Percentiles rank a stretch among this genome's conserved stretches.
Evolutionary conservation across 1,284 basidiomycete species (phyloP).

Genomic region (Apiotrichum porosum): DNA sequence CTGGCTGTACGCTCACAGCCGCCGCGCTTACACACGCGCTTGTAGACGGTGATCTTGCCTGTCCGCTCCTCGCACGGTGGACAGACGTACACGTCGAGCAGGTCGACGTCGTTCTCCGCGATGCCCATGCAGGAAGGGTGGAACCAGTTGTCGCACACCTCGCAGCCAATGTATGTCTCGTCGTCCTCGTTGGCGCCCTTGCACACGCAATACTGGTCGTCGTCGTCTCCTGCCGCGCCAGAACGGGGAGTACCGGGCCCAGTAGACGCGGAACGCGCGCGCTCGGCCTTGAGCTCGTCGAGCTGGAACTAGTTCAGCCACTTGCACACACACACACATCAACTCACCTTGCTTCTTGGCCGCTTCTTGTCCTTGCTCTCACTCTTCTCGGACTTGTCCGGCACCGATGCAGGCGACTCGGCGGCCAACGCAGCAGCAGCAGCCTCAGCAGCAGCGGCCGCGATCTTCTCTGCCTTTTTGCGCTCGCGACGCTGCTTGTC

Average conservation of each 20-base stretch:
- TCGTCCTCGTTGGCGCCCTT: conserved; percentile 36
- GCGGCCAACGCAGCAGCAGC: neutral
- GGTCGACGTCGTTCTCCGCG: conserved; percentile 30
- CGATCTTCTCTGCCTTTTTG: neutral
- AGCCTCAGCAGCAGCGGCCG: neutral
- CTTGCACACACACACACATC: neutral
- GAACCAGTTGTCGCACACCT: conserved; percentile 46
- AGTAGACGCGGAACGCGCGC: neutral
- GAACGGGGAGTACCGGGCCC: neutral
- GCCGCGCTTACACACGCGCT: conserved; percentile 34
- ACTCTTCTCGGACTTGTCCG: neutral
- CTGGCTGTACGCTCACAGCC: conserved; percentile 33
- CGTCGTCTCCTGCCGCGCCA: conserved; percentile 9
- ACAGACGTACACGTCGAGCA: conserved; percentile 44
- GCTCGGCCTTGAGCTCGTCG: conserved; percentile 18
- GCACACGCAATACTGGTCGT: conserved; percentile 40
- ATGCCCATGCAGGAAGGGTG: conserved; percentile 40
- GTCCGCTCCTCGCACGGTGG: conserved; percentile 38
- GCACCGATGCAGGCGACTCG: neutral
- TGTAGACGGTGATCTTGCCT: conserved; percentile 29
- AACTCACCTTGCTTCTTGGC: conserved; percentile 19
- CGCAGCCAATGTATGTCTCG: conserved; percentile 43
- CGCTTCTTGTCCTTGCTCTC: conserved; percentile 10
- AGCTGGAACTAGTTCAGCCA: neutral
- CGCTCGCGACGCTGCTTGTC: conserved; percentile 5